Base-by-base conservation (phyloP, 495 filamentous ascomycete genomes). In the Friedmanniomyces endolithicus region DNA sequence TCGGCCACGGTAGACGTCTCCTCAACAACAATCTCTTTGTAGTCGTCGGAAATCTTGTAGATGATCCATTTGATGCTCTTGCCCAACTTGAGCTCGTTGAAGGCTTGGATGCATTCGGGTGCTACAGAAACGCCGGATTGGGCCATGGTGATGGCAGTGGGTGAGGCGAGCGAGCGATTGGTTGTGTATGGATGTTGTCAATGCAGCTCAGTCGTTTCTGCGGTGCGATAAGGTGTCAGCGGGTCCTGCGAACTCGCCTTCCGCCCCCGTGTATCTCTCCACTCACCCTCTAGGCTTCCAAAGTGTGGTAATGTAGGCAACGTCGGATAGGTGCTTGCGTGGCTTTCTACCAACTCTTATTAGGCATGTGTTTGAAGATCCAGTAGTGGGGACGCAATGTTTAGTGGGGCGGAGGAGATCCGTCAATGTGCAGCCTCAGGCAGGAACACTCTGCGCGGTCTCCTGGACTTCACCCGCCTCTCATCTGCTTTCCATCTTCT, bases 1-100 rank as follows among this genome's bases (percentile, higher is more conserved):
- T 71, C 62, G 19, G 46, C 55, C 12, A 70, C 61, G 0, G 48
- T 66, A 53, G 82, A 81, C 57, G 80, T 76, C 61, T 94, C 86
- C 35, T 84, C 82, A 63, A 96, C 79, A 43, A 85, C 85, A 67
- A 96, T 89, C 64, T 84, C 70, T 72, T 86, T 92, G 82, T 86
- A 86, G 79, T 95, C 81, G 72, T 94, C 88, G 60, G 85, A 79
- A 66, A 98, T 83, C 78, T 95, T 95, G 85, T 82, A 97, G 81
- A 98, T 86, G 75, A 98, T 84, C 75, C 81, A 98, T 75, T 94
- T 95, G 76, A 81, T 74, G 71, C 83, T 82, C 70, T 89, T 88
- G 74, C 75, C 80, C 63, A 90, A 79, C 78, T 94, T 94, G 57
- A 98, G 83, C 52, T 95, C 82, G 69, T 95, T 90, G 82, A 87